phyloP scores from a whole-genome alignment of 495 filamentous ascomycete species.

The Tuber borchii region DNA sequence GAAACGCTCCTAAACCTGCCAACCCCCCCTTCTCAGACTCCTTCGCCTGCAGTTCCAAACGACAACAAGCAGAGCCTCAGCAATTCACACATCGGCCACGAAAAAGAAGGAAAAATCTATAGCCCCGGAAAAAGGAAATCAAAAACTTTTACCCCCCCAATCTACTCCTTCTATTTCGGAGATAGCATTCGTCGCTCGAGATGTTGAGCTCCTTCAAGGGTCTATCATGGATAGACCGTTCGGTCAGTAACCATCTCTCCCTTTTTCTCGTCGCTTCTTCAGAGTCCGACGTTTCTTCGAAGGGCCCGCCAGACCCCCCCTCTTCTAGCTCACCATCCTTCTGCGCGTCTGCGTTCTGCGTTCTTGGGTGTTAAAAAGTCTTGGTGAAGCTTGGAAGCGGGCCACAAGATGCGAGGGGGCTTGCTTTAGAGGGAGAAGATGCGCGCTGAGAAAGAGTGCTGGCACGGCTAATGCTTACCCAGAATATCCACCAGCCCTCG shows the following conservation, averaged over 20 bases:
- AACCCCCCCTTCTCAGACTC: not conserved
- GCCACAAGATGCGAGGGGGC: constrained; percentile 30
- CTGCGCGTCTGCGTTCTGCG: constrained; percentile 19
- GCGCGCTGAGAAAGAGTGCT: constrained; percentile 34
- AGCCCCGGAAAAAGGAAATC: constrained; percentile 1
- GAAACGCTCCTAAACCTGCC: constrained; percentile 10
- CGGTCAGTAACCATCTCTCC: constrained; percentile 32
- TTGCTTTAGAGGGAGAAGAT: constrained; percentile 15
- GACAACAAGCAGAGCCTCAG: not conserved
- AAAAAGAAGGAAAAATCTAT: constrained; percentile 9
- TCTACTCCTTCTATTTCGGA: not conserved
- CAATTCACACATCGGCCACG: constrained; percentile 7
- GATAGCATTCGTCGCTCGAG: constrained; percentile 23
- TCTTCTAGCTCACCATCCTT: constrained; percentile 4
- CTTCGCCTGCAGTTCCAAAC: constrained; percentile 7
- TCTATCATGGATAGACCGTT: constrained; percentile 37
- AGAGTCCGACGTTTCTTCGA: constrained; percentile 9
- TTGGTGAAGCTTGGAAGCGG: constrained; percentile 28
- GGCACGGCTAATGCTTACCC: constrained; percentile 25
- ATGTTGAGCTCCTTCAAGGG: constrained; percentile 38
- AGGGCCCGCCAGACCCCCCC: constrained; percentile 6
- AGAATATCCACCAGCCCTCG: constrained; percentile 27
- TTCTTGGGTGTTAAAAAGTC: constrained; percentile 12
- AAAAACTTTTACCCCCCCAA: not conserved
- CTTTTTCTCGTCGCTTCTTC: not conserved